phyloP scores from a whole-genome alignment of 192 early-diverging fungal species.

The Borealophlyctis nickersoniae region DNA sequence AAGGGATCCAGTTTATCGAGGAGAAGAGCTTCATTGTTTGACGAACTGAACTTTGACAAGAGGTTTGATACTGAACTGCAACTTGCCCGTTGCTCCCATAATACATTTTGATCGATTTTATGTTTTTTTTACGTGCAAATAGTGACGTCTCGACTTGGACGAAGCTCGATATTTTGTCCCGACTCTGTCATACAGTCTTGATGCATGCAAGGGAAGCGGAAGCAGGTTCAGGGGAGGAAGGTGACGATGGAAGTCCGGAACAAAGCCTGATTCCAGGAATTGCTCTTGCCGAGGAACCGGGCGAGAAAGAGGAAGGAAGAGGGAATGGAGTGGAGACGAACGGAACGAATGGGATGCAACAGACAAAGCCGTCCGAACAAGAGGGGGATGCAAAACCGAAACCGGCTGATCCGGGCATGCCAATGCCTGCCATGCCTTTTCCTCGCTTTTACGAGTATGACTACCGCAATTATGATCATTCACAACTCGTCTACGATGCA shows the following conservation, averaged over 20 bases:
- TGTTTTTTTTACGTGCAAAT: too few relatives aligned
- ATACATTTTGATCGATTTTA: too few relatives aligned
- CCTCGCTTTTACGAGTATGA: constrained; percentile 24
- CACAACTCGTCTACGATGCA: constrained; percentile 12
- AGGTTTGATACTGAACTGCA: not conserved
- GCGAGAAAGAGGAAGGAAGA: too few relatives aligned
- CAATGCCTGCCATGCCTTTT: too few relatives aligned
- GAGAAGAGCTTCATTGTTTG: not conserved
- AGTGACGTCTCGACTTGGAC: not conserved
- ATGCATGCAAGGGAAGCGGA: constrained; percentile 12
- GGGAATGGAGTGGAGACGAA: not conserved
- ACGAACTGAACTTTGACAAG: not conserved
- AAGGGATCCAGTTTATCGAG: not conserved
- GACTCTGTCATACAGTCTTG: constrained; percentile 28
- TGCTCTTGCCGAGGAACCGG: too few relatives aligned
- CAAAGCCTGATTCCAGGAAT: too few relatives aligned
- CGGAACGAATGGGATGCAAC: not conserved
- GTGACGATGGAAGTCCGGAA: not conserved
- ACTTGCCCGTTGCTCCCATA: too few relatives aligned
- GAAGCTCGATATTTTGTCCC: constrained; percentile 30
- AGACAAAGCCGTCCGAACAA: not conserved
- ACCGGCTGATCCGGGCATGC: too few relatives aligned
- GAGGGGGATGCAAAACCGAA: too few relatives aligned
- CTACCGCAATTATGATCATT: constrained; percentile 24
- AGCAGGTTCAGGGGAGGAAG: not conserved